Conservation (phyloP, 495 filamentous ascomycete genomes). For the Ascobolus immersus region DNA sequence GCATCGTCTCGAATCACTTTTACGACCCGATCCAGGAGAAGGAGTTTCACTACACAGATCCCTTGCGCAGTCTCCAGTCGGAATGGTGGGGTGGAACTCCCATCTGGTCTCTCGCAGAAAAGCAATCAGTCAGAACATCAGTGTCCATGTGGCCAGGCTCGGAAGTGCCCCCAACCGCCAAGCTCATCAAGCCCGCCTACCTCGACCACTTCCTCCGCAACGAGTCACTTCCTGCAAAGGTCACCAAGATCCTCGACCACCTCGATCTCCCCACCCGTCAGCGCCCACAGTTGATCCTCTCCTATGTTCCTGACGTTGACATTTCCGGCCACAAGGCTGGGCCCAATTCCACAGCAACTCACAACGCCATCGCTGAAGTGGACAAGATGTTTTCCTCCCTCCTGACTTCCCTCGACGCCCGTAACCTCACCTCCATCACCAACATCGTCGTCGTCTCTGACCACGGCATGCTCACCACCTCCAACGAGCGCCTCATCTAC, state of each 20-base stretch:
- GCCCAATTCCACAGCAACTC: conserved; percentile 80
- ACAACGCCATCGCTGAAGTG: conserved; percentile 40
- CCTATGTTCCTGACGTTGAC: conserved; percentile 85
- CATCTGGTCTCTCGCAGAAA: conserved; percentile 77
- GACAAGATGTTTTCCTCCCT: conserved; percentile 55
- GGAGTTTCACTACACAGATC: conserved; percentile 71
- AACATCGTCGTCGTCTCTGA: conserved; percentile 97
- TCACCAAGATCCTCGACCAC: conserved; percentile 46
- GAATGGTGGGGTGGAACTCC: conserved; percentile 93
- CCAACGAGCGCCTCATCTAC: conserved; percentile 57
- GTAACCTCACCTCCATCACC: conserved; percentile 68
- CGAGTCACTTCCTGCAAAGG: conserved; percentile 47
- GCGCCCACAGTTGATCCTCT: conserved; percentile 72
- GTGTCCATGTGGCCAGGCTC: conserved; percentile 98
- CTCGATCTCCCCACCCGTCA: conserved; percentile 50
- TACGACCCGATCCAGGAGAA: conserved; percentile 54
- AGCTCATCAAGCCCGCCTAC: conserved; percentile 36
- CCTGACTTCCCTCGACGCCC: conserved; percentile 46
- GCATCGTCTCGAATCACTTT: conserved; percentile 81
- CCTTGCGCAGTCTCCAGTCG: conserved; percentile 39
- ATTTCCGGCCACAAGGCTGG: conserved; percentile 63
- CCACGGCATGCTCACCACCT: conserved; percentile 91
- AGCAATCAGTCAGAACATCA: conserved; percentile 43
- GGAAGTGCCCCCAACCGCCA: conserved; percentile 39
- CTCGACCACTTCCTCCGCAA: conserved; percentile 63